Conservation (phyloP, 2,329 filamentous ascomycete species). For the Microsporum audouinii region DNA sequence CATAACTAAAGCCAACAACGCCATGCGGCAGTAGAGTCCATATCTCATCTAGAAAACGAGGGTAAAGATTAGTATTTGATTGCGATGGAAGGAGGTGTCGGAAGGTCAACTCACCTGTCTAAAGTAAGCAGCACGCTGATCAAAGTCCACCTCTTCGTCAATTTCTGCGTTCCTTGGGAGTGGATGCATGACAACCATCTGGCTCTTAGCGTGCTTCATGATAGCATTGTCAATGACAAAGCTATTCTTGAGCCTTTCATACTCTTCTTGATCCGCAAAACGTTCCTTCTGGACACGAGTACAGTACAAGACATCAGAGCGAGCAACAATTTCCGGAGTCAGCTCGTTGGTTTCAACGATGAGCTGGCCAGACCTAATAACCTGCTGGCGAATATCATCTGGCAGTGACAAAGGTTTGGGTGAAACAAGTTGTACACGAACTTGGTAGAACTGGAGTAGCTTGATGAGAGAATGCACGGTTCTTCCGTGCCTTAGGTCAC, state of each 20-base stretch:
- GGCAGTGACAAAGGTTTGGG: constrained; percentile 71
- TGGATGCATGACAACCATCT: constrained; percentile 92
- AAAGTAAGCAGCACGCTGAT: constrained; percentile 94
- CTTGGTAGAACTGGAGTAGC: constrained; percentile 89
- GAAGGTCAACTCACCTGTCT: constrained; percentile 68
- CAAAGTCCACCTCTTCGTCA: constrained; percentile 91
- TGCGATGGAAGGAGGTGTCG: not conserved
- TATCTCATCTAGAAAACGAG: constrained; percentile 67
- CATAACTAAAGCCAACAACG: constrained; percentile 87
- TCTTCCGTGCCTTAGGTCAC: constrained; percentile 84
- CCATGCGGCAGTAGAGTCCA: constrained; percentile 96
- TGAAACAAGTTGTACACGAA: constrained; percentile 81
- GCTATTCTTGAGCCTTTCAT: constrained; percentile 75
- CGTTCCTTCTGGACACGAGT: constrained; percentile 94
- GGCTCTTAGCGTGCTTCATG: constrained; percentile 79
- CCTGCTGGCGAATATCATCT: constrained; percentile 57
- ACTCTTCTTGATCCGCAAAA: constrained; percentile 68
- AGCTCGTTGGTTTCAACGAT: constrained; percentile 63
- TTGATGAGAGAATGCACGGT: constrained; percentile 93
- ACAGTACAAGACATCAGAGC: constrained; percentile 89
- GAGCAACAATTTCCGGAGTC: constrained; percentile 74
- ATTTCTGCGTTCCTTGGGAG: constrained; percentile 89
- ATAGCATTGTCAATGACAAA: constrained; percentile 86
- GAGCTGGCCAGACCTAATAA: constrained; percentile 65
- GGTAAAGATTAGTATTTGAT: not conserved